A percentile compares a stretch with the other conserved stretches of the same genome.
Evolutionary conservation across 805 yeast genomes (phyloP).

Genomic region (Wickerhamomyces kurtzmanii): DNA sequence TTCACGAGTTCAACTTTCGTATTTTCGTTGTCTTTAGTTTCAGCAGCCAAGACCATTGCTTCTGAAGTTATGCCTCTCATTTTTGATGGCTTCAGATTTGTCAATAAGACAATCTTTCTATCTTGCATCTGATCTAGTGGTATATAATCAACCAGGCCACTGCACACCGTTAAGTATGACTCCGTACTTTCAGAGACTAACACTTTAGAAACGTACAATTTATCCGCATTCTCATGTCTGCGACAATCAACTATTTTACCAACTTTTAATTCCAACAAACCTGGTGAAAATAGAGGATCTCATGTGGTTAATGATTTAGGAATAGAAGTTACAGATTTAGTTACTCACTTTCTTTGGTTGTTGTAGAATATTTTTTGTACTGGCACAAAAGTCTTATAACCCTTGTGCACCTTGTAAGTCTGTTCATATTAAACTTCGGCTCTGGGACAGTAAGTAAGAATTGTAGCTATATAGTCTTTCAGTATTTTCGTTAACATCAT

Average conservation of each 20-base stretch:
- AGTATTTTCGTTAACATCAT: too few relatives aligned
- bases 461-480: too few relatives aligned
- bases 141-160: constrained; percentile 43
- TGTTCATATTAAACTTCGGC: too few relatives aligned
- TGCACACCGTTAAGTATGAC: constrained; percentile 38
- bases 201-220: constrained; percentile 46
- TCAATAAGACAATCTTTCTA: constrained; percentile 38
- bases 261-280: constrained; percentile 25
- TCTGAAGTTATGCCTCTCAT: constrained; percentile 54
- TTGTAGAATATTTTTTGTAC: too few relatives aligned
- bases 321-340: too few relatives aligned
- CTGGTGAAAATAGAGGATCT: too few relatives aligned
- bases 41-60: constrained; percentile 63
- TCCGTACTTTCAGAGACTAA: constrained; percentile 14
- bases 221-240: constrained; percentile 48
- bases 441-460: too few relatives aligned
- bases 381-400: too few relatives aligned
- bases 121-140: constrained; percentile 26
- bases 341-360: too few relatives aligned
- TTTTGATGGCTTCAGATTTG: constrained; percentile 51
- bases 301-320: too few relatives aligned
- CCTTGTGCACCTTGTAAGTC: too few relatives aligned
- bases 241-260: constrained; percentile 37
- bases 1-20: constrained; percentile 32
- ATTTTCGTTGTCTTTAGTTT: constrained; percentile 9